Conservation (phyloP, 2,329 filamentous ascomycete species). For the Ilyonectria sp. region DNA sequence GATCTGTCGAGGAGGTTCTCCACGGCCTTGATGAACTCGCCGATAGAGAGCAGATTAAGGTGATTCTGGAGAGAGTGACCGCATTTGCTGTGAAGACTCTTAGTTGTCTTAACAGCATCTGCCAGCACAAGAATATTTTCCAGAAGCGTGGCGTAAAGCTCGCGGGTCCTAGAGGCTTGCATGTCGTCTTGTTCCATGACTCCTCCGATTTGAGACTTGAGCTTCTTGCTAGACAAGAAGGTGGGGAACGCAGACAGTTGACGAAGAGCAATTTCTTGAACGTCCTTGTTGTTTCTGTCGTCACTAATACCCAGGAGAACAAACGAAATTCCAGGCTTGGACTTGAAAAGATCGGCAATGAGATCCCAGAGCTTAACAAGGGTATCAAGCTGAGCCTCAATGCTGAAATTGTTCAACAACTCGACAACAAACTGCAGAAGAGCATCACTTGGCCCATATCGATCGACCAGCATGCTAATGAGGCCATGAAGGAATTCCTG, state of each 20-base stretch:
- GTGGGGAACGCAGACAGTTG: slow-evolving; percentile 71
- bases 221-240: slow-evolving; percentile 70
- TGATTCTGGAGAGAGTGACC: slow-evolving; percentile 83
- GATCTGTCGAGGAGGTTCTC: slow-evolving; percentile 85
- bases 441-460: slow-evolving; percentile 83
- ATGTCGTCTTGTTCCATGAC: slow-evolving; percentile 75
- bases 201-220: slow-evolving; percentile 69
- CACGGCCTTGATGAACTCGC: slow-evolving; percentile 90
- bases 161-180: slow-evolving; percentile 75
- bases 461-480: slow-evolving; percentile 90
- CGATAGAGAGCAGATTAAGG: slow-evolving; percentile 87
- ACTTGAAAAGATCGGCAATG: slow-evolving; percentile 80
- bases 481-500: slow-evolving; percentile 92
- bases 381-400: slow-evolving; percentile 83
- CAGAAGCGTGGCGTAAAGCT: slow-evolving; percentile 78
- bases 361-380: slow-evolving; percentile 84
- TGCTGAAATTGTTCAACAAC: slow-evolving; percentile 80
- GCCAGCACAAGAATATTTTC: slow-evolving; percentile 77
- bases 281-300: slow-evolving; percentile 63
- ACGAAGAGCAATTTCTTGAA: slow-evolving; percentile 66
- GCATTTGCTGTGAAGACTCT: slow-evolving; percentile 70
- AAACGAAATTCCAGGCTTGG: slow-evolving; percentile 81
- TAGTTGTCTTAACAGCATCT: slow-evolving; percentile 72
- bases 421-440: slow-evolving; percentile 83
- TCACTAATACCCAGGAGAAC: slow-evolving; percentile 75